These are phyloP conservation scores for Neurospora sp. DNA, from an alignment of 495 filamentous ascomycete species.

Conservation along the genomic window DNA sequence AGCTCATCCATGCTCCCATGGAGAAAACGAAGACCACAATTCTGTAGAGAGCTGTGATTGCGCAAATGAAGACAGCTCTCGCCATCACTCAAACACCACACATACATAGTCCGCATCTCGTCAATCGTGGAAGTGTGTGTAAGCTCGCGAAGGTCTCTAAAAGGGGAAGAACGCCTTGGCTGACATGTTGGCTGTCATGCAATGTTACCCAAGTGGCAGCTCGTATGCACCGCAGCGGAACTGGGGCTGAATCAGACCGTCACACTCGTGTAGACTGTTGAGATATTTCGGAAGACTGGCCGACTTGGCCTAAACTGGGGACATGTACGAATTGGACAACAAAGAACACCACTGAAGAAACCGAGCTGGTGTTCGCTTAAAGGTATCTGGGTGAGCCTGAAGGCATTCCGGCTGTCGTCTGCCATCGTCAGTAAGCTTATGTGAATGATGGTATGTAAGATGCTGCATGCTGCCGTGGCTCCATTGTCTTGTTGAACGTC, in stretches of 20 bases:
- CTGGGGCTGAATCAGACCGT: not conserved
- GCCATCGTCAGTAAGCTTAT: not conserved
- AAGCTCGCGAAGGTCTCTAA: not conserved
- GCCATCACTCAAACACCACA: not conserved
- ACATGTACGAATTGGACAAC: not conserved
- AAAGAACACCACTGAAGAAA: not conserved
- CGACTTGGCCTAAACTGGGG: not conserved
- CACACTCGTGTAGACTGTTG: not conserved
- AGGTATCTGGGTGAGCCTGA: not conserved
- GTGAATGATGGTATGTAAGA: not conserved
- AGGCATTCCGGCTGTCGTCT: not conserved
- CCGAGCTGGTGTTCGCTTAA: not conserved
- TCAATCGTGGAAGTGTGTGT: not conserved
- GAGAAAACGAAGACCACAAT: not conserved
- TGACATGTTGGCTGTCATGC: not conserved
- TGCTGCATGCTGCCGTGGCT: not conserved
- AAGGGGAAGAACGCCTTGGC: not conserved
- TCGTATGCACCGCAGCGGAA: not conserved
- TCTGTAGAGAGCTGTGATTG: not conserved
- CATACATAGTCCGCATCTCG: not conserved
- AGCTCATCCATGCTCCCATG: not conserved
- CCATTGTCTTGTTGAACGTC: not conserved
- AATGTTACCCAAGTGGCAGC: not conserved
- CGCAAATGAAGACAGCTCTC: not conserved
- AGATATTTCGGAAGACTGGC: not conserved